phyloP scores from a whole-genome alignment of 345 rosid species.

The Lepidium didymum region DNA sequence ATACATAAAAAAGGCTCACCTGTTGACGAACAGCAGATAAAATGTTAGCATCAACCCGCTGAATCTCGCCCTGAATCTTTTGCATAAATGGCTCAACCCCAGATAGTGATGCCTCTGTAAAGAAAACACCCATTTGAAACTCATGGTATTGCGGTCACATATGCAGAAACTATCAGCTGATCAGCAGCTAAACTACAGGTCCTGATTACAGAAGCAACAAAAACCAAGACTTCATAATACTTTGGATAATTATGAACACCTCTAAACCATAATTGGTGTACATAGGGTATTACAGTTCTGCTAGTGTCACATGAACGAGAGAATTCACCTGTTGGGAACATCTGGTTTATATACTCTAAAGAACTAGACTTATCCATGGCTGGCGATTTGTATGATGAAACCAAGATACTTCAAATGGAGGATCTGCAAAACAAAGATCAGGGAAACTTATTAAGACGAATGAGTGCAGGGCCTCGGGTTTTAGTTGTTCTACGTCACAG shows the following conservation, averaged over 20 bases:
- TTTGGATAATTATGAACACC: neutral
- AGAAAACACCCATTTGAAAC: constrained; percentile 11
- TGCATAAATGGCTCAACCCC: constrained; percentile 98
- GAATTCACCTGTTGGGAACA: constrained; percentile 85
- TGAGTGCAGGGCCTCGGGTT: neutral
- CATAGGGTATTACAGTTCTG: neutral
- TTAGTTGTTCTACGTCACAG: neutral
- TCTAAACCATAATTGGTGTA: neutral
- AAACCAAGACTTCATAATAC: neutral
- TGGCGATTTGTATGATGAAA: constrained; percentile 1
- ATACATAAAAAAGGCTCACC: constrained; percentile 29
- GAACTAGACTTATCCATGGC: constrained; percentile 93
- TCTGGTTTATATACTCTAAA: constrained; percentile 94
- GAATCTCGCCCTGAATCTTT: constrained; percentile 88
- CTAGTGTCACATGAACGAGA: neutral
- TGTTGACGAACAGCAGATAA: constrained; percentile 96
- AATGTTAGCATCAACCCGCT: constrained; percentile 90
- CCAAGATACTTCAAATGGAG: constrained; percentile 11
- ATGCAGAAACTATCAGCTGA: neutral
- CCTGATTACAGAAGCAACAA: neutral
- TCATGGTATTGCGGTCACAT: neutral
- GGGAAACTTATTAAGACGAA: neutral
- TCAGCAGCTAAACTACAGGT: neutral
- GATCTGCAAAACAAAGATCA: constrained; percentile 21
- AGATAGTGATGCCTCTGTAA: constrained; percentile 88